Conservation (phyloP, 371 early-diverging fungal species). For the Dichotomocladium elegans region DNA sequence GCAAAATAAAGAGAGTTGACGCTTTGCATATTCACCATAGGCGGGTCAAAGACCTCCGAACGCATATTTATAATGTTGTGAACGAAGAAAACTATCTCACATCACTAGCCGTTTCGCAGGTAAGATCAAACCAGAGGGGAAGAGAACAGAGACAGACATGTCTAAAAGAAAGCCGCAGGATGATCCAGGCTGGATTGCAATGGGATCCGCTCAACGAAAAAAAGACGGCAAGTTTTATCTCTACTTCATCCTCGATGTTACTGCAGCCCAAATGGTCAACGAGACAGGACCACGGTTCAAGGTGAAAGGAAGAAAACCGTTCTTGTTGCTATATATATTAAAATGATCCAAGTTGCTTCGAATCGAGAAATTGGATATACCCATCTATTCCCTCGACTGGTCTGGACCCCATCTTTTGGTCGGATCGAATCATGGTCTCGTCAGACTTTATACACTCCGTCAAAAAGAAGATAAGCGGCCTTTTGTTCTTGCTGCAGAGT, state of each 20-base stretch:
- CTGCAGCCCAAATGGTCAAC: conserved; percentile 5
- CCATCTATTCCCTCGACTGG: conserved; percentile 35
- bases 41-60: conserved; percentile 18
- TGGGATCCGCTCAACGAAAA: conserved; percentile 24
- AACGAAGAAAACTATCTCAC: conserved; percentile 25
- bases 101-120: conserved; percentile 22
- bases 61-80: conserved; percentile 13
- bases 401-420: conserved; percentile 21
- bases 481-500: background rate
- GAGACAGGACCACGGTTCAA: conserved; percentile 12
- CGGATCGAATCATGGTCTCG: conserved; percentile 15
- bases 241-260: conserved; percentile 27
- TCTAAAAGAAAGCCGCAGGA: background rate
- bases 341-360: conserved; percentile 7
- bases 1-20: no score
- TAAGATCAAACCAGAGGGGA: no score
- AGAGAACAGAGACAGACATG: background rate
- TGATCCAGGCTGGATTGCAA: conserved; percentile 15
- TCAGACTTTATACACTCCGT: conserved; percentile 15
- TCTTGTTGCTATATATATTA: background rate
- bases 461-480: background rate
- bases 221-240: conserved; percentile 3
- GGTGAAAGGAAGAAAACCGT: conserved; percentile 5
- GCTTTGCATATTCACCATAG: conserved; percentile 6
- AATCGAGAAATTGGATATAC: conserved; percentile 15